Base-by-base conservation (phyloP, 2,329 filamentous ascomycete genomes). In the Myotisia sp. region DNA sequence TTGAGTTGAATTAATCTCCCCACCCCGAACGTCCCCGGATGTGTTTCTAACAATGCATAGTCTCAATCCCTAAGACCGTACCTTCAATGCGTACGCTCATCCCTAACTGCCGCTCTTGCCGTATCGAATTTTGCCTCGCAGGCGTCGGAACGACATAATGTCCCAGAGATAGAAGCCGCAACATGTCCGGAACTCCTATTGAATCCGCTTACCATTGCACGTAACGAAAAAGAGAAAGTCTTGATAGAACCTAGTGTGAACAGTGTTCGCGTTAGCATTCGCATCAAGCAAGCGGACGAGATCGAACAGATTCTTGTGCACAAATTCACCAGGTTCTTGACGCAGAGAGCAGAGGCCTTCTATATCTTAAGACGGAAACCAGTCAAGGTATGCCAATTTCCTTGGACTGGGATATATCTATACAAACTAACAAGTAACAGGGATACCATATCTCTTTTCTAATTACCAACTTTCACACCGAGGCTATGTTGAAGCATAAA, bases 261-360 rank as follows among this genome's bases (percentile, higher is more conserved):
- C 71, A 92, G 82, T 47, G 81, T 98, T 47, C 79, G 90, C 48
- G 81, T 98, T 53, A 93, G 84, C 71, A 92, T 98, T 65, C 84
- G 87, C 68, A 94, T 98, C 62, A 98, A 98, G 67, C 90, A 98
- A 68, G 90, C 90, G 42, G 90, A 98, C 59, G 90, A 98, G 65
- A 98, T 95, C 51, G 90, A 98, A 62, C 75, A 92, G 56, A 95
- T 98, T 44, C 67, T 98, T 42, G 90, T 98, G 44, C 90, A 95
- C 66, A 98, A 98, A 63, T 95, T 98, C 53, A 93, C 86, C 26
- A 73, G 90, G 37, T 98, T 98, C 69, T 64, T 98, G 63, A 94
- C 84, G 24, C 87, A 94, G 64, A 71, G 87, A 59, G 90, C 90
- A 31, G 90, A 98, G 62, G 84, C 83, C 0, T 98, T 98, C 64